phyloP scores from a whole-genome alignment of 345 rosid species.

The Trapa incisa region DNA sequence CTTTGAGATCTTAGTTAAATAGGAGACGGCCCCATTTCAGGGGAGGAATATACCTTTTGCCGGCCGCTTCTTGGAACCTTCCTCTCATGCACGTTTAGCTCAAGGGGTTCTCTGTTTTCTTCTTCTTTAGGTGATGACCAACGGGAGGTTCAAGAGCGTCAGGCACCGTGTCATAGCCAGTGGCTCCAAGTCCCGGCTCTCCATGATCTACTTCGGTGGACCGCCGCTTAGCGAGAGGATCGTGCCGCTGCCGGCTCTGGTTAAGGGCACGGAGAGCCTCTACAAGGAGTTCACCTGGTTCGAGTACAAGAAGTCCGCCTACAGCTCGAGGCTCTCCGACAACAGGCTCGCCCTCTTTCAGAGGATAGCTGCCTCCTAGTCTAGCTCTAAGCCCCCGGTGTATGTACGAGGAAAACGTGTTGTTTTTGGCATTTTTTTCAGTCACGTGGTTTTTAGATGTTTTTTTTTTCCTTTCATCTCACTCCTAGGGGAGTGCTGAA shows the following conservation, averaged over 20 bases:
- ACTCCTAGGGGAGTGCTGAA: not conserved
- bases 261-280: conserved; percentile 39
- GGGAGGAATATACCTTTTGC: too few relatives aligned
- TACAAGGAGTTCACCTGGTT: conserved; percentile 86
- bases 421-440: not conserved
- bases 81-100: too few relatives aligned
- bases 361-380: conserved; percentile 26
- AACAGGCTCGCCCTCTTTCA: conserved; percentile 46
- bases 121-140: conserved; percentile 58
- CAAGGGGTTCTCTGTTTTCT: too few relatives aligned
- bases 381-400: not conserved
- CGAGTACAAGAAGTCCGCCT: conserved; percentile 62
- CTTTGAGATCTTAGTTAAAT: too few relatives aligned
- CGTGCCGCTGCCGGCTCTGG: conserved; percentile 40
- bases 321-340: conserved; percentile 49
- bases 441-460: not conserved
- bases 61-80: too few relatives aligned
- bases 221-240: conserved; percentile 57
- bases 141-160: conserved; percentile 80
- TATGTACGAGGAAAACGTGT: not conserved
- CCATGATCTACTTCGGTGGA: conserved; percentile 88
- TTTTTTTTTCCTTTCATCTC: too few relatives aligned
- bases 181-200: conserved; percentile 44
- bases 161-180: conserved; percentile 67
- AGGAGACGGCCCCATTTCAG: too few relatives aligned